phyloP scores from a whole-genome alignment of 2,329 filamentous ascomycete species.

The Zymoseptoria ardabiliae region DNA sequence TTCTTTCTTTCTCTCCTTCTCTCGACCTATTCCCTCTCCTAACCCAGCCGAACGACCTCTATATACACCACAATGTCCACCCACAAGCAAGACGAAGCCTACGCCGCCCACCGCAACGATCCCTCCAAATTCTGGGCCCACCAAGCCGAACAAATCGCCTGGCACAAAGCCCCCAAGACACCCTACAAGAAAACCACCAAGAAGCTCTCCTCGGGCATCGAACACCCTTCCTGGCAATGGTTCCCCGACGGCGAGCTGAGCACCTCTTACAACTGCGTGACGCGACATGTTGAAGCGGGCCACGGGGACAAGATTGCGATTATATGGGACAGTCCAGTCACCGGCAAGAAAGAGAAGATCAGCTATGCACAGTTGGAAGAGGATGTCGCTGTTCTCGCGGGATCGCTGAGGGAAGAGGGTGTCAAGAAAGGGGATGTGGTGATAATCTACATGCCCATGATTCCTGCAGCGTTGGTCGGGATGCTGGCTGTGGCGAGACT shows the following conservation, averaged over 20 bases:
- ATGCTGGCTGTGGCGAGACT: constrained; percentile 75
- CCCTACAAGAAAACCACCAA: constrained; percentile 57
- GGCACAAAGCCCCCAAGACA: constrained; percentile 67
- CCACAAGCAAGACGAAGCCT: constrained; percentile 32
- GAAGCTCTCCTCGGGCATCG: constrained; percentile 53
- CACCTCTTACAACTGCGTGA: constrained; percentile 85
- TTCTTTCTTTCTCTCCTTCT: background rate
- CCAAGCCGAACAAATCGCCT: constrained; percentile 62
- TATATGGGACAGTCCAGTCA: constrained; percentile 82
- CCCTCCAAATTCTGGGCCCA: constrained; percentile 32
- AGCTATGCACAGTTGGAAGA: constrained; percentile 69
- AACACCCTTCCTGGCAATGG: constrained; percentile 78
- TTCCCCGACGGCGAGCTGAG: constrained; percentile 83
- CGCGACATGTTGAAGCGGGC: constrained; percentile 78
- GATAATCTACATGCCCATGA: constrained; percentile 95
- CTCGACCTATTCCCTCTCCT: background rate
- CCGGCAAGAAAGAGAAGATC: constrained; percentile 60
- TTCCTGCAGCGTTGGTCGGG: constrained; percentile 78
- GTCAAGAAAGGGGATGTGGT: constrained; percentile 80
- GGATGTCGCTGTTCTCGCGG: constrained; percentile 76
- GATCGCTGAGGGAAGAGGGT: constrained; percentile 73
- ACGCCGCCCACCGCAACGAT: constrained; percentile 27
- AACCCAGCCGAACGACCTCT: background rate
- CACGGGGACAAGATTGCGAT: constrained; percentile 68
- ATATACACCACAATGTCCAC: constrained; percentile 1